Evolutionary conservation across 805 yeast species (phyloP).

Genomic region (Yamadazyma nakazawae): DNA sequence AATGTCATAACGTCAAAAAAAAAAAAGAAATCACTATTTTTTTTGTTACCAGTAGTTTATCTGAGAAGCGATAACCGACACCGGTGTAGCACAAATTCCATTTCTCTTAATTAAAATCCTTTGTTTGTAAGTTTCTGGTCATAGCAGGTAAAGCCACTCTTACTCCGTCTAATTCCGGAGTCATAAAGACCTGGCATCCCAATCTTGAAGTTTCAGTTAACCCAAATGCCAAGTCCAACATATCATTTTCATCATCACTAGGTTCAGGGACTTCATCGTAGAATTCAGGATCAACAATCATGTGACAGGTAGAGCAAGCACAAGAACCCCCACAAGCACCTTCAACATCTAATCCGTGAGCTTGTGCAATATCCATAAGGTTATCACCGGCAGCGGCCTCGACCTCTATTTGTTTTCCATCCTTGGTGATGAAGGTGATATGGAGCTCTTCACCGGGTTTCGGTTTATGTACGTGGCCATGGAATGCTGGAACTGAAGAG

Average conservation of each 20-base stretch:
- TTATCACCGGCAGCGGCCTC: constrained; percentile 94
- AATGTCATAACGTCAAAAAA: too few relatives aligned
- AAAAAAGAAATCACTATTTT: too few relatives aligned
- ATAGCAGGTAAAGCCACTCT: constrained; percentile 95
- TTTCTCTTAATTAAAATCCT: constrained; percentile 61
- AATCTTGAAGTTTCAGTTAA: constrained; percentile 93
- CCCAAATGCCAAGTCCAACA: constrained; percentile 97
- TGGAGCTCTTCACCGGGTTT: constrained; percentile 85
- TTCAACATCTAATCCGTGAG: constrained; percentile 90
- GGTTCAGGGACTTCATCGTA: constrained; percentile 93
- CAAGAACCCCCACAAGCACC: constrained; percentile 99
- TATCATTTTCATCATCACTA: constrained; percentile 95
- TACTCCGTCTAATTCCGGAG: constrained; percentile 86
- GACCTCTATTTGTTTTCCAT: constrained; percentile 75
- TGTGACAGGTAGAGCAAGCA: constrained; percentile 97
- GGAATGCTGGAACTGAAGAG: constrained; percentile 32
- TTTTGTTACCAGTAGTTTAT: too few relatives aligned
- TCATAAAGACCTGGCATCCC: constrained; percentile 91
- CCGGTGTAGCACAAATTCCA: too few relatives aligned
- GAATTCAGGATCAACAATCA: constrained; percentile 91
- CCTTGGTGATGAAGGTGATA: constrained; percentile 87
- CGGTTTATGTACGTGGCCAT: constrained; percentile 89
- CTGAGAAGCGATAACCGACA: too few relatives aligned
- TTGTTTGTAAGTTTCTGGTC: constrained; percentile 87
- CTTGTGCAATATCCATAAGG: constrained; percentile 91